A percentile compares a stretch with the other conserved stretches of the same genome.
Evolutionary conservation across 2,329 filamentous ascomycete species (phyloP).

Genomic region (Furcasterigmium furcatum): DNA sequence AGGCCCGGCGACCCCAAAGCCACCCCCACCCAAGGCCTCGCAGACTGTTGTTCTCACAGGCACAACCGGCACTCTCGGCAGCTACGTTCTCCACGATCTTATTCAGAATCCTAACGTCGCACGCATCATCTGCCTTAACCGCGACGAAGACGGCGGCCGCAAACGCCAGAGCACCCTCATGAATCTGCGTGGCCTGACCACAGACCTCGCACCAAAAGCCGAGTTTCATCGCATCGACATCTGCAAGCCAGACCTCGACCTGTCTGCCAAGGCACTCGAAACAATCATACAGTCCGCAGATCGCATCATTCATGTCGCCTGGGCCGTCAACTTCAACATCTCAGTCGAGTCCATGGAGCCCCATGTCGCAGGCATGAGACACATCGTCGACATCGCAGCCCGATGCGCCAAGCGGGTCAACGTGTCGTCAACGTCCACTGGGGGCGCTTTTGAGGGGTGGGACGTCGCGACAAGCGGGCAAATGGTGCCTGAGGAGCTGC

Average conservation of each 20-base stretch:
- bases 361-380: conserved; percentile 21
- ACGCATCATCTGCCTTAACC: conserved; percentile 45
- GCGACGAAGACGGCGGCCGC: conserved; percentile 34
- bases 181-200: conserved; percentile 31
- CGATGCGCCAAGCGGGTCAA: neutral
- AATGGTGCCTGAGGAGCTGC: neutral
- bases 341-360: conserved; percentile 44
- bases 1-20: conserved; percentile 17
- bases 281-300: conserved; percentile 35
- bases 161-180: conserved; percentile 32
- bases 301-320: conserved; percentile 49
- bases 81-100: neutral
- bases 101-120: conserved; percentile 30
- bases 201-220: conserved; percentile 29
- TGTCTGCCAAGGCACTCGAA: conserved; percentile 30
- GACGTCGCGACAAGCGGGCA: neutral
- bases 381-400: conserved; percentile 28
- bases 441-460: neutral
- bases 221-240: conserved; percentile 48
- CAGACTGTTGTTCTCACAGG: conserved; percentile 24
- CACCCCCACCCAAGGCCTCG: conserved; percentile 27
- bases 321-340: conserved; percentile 49
- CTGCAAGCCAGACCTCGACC: conserved; percentile 42
- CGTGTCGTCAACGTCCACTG: neutral
- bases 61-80: neutral